These are phyloP conservation scores for Plasmodium malariae DNA, from an alignment of 169 alveolate genomes.

Conservation along the genomic window DNA sequence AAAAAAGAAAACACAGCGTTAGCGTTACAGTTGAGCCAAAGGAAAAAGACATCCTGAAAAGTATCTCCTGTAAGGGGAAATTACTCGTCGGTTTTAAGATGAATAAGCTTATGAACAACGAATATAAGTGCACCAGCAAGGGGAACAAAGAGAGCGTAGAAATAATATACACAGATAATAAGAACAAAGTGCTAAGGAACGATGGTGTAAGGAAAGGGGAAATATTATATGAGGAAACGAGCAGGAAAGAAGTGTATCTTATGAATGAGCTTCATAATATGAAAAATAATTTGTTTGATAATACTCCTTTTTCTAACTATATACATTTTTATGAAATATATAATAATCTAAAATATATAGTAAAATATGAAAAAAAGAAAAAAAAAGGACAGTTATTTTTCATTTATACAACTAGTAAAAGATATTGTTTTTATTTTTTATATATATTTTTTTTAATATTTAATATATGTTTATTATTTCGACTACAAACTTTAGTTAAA, in stretches of 20 bases:
- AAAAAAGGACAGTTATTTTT: conserved; percentile 28
- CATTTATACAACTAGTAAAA: conserved; percentile 17
- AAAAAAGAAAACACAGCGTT: no score
- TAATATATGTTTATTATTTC: conserved; percentile 55
- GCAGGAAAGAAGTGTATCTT: conserved; percentile 15
- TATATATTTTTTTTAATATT: conserved; percentile 48
- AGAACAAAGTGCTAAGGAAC: neutral
- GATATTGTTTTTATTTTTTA: conserved; percentile 9
- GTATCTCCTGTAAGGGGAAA: no score
- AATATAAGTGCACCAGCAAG: neutral
- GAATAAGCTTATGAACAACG: no score
- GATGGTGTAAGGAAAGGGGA: neutral
- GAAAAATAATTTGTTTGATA: conserved; percentile 36
- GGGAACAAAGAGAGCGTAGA: neutral
- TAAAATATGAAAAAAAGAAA: conserved; percentile 41
- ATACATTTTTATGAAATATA: conserved; percentile 73
- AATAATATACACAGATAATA: neutral
- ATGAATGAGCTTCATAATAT: conserved; percentile 46
- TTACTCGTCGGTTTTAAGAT: no score
- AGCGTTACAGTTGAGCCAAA: no score
- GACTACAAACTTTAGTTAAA: conserved; percentile 45
- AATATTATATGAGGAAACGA: neutral
- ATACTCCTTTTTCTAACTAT: conserved; percentile 55
- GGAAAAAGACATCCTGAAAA: no score
- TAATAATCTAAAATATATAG: conserved; percentile 61